Evolutionary conservation across 805 yeast genomes (phyloP).

Genomic region (Martiniozyma abietophila): DNA sequence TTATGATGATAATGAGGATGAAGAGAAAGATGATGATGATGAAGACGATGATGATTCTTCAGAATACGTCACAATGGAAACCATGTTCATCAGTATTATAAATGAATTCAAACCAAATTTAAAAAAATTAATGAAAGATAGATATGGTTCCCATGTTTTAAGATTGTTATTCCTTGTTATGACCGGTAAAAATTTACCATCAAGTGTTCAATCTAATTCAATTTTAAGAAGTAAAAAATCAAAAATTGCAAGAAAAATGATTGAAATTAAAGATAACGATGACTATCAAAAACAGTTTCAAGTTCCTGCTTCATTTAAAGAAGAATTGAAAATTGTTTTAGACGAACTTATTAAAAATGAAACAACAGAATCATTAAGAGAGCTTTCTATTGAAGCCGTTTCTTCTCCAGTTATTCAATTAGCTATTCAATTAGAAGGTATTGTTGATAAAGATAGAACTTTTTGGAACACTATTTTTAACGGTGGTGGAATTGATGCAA

Average conservation of each 20-base stretch:
- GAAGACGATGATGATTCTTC: constrained; percentile 36
- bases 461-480: constrained; percentile 59
- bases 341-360: constrained; percentile 29
- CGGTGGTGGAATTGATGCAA: no score
- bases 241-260: constrained; percentile 87
- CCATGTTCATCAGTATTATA: constrained; percentile 52
- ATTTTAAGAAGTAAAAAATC: constrained; percentile 75
- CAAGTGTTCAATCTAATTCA: constrained; percentile 58
- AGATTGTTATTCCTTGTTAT: constrained; percentile 62
- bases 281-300: constrained; percentile 60
- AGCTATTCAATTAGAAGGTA: constrained; percentile 70
- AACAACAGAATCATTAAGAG: constrained; percentile 46
- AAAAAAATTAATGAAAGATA: constrained; percentile 54
- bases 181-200: constrained; percentile 72
- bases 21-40: constrained; percentile 26
- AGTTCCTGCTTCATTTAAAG: constrained; percentile 61
- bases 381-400: constrained; percentile 64
- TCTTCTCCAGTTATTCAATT: constrained; percentile 86
- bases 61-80: constrained; percentile 49
- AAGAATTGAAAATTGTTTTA: constrained; percentile 44
- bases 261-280: constrained; percentile 71
- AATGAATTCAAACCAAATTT: constrained; percentile 57
- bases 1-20: constrained; percentile 21
- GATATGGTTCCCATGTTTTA: constrained; percentile 82
- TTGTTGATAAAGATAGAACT: constrained; percentile 63